Evolutionary conservation across 495 filamentous ascomycete species (phyloP), one percentile per base, ranked within the genome.

Genomic region (Xanthoparmelia taractica): DNA sequence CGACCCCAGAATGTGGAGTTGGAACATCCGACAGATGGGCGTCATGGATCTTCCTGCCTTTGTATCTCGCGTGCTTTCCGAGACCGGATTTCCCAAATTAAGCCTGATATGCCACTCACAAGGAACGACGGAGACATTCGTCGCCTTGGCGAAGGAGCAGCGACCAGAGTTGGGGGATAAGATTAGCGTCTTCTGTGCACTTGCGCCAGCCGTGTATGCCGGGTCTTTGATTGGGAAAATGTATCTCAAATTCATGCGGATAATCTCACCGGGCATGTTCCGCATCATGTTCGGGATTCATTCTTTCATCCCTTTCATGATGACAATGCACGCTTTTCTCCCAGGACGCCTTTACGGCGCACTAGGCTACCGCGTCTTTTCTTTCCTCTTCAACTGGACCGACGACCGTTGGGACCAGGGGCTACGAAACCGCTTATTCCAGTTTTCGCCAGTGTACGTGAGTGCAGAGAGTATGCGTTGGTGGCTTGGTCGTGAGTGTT

Each of bases 1-100:
- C 23, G 93, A 97, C 69, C 93, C 93, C 8, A 83, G 92, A 25
- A 96, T 97, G 91, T 97, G 93, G 93, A 83, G 87, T 15, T 97
- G 93, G 93, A 96, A 96, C 69, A 95, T 97, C 61, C 84, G 89
- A 0, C 91, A 96, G 74, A 93, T 97, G 85, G 94, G 93, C 18
- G 85, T 90, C 0, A 83, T 95, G 64, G 93, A 97, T 72, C 82
- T 97, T n/a, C 80, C 94, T 1, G 91, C 92, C 1, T 80, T 97
- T n/a, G 80, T 92, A 18, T 87, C 88, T 13, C 88, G 90, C 23
- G 90, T 97, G 8, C 78, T 96, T 0, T 81, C 78, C 60, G 87
- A 94, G 71, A 96, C 93, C 0, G 85, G 86, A 2, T 97, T 96
- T 71, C 78, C 82, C 37, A 95, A 93, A 67, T 73, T 96, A 3